These are phyloP conservation scores for Beauveria pseudobassiana DNA, from an alignment of 2,329 filamentous ascomycete species.

Conservation along the genomic window DNA sequence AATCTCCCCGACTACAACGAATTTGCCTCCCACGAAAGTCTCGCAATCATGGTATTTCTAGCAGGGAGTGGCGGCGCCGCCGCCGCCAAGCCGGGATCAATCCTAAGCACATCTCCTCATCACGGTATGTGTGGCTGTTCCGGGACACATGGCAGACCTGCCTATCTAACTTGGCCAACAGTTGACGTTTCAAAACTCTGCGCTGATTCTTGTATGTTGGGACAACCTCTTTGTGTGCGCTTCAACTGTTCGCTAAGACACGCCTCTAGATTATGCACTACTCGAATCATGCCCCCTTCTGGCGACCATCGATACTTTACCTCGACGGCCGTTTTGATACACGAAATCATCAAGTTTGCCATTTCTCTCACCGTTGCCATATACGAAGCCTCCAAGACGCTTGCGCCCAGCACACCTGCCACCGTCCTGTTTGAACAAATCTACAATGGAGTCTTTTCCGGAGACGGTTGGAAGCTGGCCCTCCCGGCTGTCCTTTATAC, in stretches of 20 bases:
- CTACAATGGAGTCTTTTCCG: conserved; percentile 72
- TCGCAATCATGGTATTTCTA: background rate
- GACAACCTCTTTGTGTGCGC: background rate
- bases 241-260: conserved; percentile 10
- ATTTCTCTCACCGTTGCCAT: conserved; percentile 81
- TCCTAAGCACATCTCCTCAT: conserved; percentile 16
- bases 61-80: background rate
- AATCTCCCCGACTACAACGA: too few relatives aligned
- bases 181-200: conserved; percentile 70
- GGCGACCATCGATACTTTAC: conserved; percentile 85
- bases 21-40: background rate
- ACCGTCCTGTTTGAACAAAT: conserved; percentile 76
- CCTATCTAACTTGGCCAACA: conserved; percentile 24
- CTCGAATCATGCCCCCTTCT: conserved; percentile 80
- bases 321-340: conserved; percentile 88
- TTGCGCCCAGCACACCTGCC: conserved; percentile 71
- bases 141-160: background rate
- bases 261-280: conserved; percentile 75
- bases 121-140: conserved; percentile 13
- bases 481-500: conserved; percentile 86
- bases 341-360: conserved; percentile 83
- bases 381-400: conserved; percentile 73
- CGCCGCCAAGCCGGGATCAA: conserved; percentile 8
- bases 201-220: conserved; percentile 56
- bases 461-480: conserved; percentile 91